These are phyloP conservation scores for Cordyceps fumosorosea DNA, from an alignment of 2,329 filamentous ascomycete species.

Conservation along the genomic window DNA sequence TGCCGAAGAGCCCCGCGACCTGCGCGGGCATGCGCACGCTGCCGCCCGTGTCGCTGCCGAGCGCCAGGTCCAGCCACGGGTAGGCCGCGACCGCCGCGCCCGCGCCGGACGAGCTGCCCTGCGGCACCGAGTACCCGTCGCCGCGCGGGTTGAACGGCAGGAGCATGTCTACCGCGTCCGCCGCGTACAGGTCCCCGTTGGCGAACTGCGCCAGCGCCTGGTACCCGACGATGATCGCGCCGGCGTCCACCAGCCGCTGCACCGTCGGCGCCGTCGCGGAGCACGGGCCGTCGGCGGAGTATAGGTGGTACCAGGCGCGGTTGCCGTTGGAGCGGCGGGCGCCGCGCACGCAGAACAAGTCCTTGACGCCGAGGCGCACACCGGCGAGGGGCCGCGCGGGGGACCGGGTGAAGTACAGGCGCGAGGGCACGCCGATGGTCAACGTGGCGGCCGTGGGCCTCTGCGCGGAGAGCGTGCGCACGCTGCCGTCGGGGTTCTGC, in stretches of 20 bases:
- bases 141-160: conserved; percentile 21
- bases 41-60: conserved; percentile 20
- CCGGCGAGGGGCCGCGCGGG: conserved; percentile 51
- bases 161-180: conserved; percentile 29
- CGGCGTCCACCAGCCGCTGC: conserved; percentile 49
- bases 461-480: conserved; percentile 26
- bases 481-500: conserved; percentile 23
- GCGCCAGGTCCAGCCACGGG: conserved; percentile 19
- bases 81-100: conserved; percentile 20
- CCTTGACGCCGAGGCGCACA: conserved; percentile 32
- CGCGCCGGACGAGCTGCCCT: conserved; percentile 18
- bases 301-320: conserved; percentile 47
- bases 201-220: conserved; percentile 37
- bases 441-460: conserved; percentile 20
- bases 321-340: conserved; percentile 46
- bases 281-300: conserved; percentile 29
- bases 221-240: conserved; percentile 42
- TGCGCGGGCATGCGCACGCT: conserved; percentile 15
- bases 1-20: conserved; percentile 14
- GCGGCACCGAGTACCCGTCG: conserved; percentile 19
- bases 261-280: conserved; percentile 42
- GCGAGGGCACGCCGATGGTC: conserved; percentile 47
- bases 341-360: conserved; percentile 48
- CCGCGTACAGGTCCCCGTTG: conserved; percentile 31
- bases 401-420: conserved; percentile 50